These are phyloP conservation scores for Pochonia chlamydosporia DNA, from an alignment of 2,329 filamentous ascomycete genomes.

Conservation along the genomic window DNA sequence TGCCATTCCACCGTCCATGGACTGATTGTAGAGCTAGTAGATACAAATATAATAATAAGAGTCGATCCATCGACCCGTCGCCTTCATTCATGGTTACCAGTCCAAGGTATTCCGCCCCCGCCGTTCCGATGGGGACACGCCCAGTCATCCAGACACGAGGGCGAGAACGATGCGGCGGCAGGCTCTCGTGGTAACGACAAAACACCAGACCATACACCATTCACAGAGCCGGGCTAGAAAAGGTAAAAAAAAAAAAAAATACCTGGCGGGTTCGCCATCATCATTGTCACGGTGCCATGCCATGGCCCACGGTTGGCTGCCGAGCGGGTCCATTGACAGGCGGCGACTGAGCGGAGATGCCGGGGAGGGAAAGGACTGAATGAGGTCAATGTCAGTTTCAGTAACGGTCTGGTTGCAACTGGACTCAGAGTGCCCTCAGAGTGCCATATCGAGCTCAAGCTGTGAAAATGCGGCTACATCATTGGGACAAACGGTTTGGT, in stretches of 20 bases:
- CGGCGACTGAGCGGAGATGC: not conserved
- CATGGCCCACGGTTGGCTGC: constrained; percentile 8
- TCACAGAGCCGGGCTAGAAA: no score
- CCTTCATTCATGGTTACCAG: not conserved
- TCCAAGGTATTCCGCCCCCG: not conserved
- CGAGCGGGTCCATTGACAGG: constrained; percentile 2
- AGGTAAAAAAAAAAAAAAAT: not conserved
- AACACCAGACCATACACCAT: no score
- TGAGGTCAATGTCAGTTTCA: no score
- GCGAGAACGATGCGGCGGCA: not conserved
- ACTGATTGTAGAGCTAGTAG: not conserved
- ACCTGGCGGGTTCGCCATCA: not conserved
- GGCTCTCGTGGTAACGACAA: not conserved
- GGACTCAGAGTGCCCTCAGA: not conserved
- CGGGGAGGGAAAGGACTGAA: not conserved
- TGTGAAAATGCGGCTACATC: no score
- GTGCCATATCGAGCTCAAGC: no score
- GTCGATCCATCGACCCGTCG: not conserved
- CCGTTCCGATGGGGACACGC: not conserved
- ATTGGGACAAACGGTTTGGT: no score
- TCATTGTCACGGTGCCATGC: constrained; percentile 8
- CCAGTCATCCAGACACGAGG: not conserved
- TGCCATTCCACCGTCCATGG: not conserved
- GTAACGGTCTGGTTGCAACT: not conserved
- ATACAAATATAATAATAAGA: not conserved